Percentiles rank a stretch among this genome's conserved stretches.
Conservation (phyloP, 495 filamentous ascomycete genomes). For the Pseudomonodictys pantanalensis region DNA sequence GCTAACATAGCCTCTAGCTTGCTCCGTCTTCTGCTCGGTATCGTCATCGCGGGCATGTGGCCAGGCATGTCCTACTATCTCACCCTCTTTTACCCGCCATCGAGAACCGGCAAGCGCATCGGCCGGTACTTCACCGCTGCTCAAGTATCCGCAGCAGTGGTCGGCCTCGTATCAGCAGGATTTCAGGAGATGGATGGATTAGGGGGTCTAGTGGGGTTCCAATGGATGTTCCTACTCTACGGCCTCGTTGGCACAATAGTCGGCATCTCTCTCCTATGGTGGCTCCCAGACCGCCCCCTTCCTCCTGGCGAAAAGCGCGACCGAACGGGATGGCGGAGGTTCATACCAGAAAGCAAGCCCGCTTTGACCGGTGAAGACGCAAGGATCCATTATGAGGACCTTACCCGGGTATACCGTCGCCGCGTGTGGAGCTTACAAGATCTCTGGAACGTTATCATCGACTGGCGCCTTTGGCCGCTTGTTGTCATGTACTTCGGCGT, state of each 20-base stretch:
- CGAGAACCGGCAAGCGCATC: conserved; percentile 80
- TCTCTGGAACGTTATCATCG: conserved; percentile 63
- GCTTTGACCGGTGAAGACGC: conserved; percentile 77
- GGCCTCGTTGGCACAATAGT: conserved; percentile 70
- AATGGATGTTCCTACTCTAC: conserved; percentile 94
- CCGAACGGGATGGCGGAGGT: conserved; percentile 42
- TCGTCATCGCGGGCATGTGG: conserved; percentile 93
- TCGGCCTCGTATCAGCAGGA: conserved; percentile 83
- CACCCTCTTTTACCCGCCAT: conserved; percentile 87
- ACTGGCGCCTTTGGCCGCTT: conserved; percentile 86
- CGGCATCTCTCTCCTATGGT: conserved; percentile 75
- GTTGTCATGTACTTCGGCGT: conserved; percentile 92
- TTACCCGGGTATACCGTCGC: conserved; percentile 74
- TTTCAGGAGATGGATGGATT: conserved; percentile 87
- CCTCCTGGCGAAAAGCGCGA: conserved; percentile 56
- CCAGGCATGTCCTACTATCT: conserved; percentile 93
- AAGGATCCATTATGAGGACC: conserved; percentile 76
- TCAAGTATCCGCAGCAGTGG: conserved; percentile 85
- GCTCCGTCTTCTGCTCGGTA: conserved; percentile 77
- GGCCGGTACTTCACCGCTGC: conserved; percentile 86
- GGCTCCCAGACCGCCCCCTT: conserved; percentile 80
- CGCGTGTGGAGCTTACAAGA: conserved; percentile 68
- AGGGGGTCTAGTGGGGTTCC: conserved; percentile 75
- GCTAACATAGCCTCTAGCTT: conserved; percentile 47
- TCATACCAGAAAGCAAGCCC: conserved; percentile 56